Evolutionary conservation across 1,284 basidiomycete species (phyloP).

Genomic region (Ustilago bromivora): DNA sequence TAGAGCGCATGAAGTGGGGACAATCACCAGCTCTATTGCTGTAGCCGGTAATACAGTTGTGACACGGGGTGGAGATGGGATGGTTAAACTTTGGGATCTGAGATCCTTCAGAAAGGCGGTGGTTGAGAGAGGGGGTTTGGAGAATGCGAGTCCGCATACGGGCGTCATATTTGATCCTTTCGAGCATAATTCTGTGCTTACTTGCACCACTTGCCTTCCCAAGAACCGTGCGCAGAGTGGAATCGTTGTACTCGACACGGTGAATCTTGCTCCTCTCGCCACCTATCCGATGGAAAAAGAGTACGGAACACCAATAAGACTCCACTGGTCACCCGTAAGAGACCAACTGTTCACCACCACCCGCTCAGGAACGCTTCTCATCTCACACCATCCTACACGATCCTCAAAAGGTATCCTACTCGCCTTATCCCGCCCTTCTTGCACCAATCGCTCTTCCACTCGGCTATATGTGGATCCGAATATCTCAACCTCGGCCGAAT

Average conservation of each 20-base stretch:
- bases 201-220: slow-evolving; percentile 73
- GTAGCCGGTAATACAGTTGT: slow-evolving; percentile 83
- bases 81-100: slow-evolving; percentile 95
- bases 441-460: slow-evolving; percentile 18
- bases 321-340: slow-evolving; percentile 51
- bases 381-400: slow-evolving; percentile 87
- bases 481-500: slow-evolving; percentile 7
- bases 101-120: slow-evolving; percentile 88
- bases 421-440: slow-evolving; percentile 73
- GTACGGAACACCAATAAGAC: slow-evolving; percentile 27
- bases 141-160: slow-evolving; percentile 87
- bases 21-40: slow-evolving; percentile 83
- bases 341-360: slow-evolving; percentile 64
- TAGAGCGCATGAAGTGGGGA: slow-evolving; percentile 83
- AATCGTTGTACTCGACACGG: slow-evolving; percentile 38
- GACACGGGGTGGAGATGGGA: slow-evolving; percentile 87
- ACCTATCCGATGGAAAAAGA: neutral
- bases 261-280: slow-evolving; percentile 22
- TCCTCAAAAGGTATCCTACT: slow-evolving; percentile 93
- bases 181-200: slow-evolving; percentile 86
- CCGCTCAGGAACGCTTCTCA: slow-evolving; percentile 79
- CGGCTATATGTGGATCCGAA: neutral
- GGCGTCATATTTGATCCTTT: slow-evolving; percentile 89
- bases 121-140: slow-evolving; percentile 75
- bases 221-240: neutral